phyloP scores from a whole-genome alignment of 768 basidiomycete species.

The Amanita pallidorosea region DNA sequence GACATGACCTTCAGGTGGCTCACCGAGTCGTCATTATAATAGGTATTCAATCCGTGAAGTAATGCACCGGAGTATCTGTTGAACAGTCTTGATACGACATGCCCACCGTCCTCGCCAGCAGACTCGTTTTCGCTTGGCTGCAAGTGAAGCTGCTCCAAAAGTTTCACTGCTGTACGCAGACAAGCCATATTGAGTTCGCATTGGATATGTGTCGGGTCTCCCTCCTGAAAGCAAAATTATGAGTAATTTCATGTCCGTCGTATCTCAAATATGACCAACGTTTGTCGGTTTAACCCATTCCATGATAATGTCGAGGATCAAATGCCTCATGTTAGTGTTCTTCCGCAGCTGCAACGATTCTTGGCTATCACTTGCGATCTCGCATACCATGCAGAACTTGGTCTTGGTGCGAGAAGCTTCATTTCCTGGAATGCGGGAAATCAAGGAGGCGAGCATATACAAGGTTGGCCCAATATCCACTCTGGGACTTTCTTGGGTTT shows the following conservation, averaged over 20 bases:
- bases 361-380: slow-evolving; percentile 51
- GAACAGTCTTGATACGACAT: slow-evolving; percentile 70
- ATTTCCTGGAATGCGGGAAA: slow-evolving; percentile 48
- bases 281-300: slow-evolving; percentile 58
- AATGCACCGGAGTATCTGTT: slow-evolving; percentile 65
- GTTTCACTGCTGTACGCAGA: slow-evolving; percentile 61
- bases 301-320: slow-evolving; percentile 64
- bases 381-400: slow-evolving; percentile 68
- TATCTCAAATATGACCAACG: slow-evolving; percentile 25
- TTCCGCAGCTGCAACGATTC: slow-evolving; percentile 56
- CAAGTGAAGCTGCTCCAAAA: slow-evolving; percentile 68
- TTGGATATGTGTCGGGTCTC: slow-evolving; percentile 26
- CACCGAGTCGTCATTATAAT: slow-evolving; percentile 33
- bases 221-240: slow-evolving; percentile 15
- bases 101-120: slow-evolving; percentile 52
- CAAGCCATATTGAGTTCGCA: slow-evolving; percentile 67
- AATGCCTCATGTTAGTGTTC: slow-evolving; percentile 56
- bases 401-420: slow-evolving; percentile 54
- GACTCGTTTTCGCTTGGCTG: slow-evolving; percentile 39
- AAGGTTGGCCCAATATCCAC: slow-evolving; percentile 57
- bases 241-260: background rate
- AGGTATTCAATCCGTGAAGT: slow-evolving; percentile 46
- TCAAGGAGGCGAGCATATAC: slow-evolving; percentile 49
- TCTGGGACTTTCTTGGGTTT: slow-evolving; percentile 47
- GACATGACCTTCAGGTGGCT: background rate